phyloP scores from a whole-genome alignment of 169 alveolate genomes.

The Plasmodium vinckei region DNA sequence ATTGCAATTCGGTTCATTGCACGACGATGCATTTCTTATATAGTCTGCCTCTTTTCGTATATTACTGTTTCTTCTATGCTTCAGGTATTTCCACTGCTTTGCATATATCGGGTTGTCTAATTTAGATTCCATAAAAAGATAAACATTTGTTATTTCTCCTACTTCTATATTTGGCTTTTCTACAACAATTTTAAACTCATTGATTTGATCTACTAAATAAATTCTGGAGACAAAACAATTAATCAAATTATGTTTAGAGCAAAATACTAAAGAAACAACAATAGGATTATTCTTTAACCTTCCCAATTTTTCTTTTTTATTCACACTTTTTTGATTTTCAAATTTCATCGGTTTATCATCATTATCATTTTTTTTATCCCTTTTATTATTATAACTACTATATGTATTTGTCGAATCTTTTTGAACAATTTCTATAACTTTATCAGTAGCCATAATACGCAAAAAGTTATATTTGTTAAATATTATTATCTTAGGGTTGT shows the following conservation, averaged over 20 bases:
- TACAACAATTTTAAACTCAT: not conserved
- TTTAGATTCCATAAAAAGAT: not conserved
- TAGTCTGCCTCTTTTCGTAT: too few species aligned
- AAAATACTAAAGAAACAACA: not conserved
- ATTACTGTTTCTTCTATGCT: too few species aligned
- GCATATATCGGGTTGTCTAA: too few species aligned
- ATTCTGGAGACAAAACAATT: not conserved
- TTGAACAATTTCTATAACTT: not conserved
- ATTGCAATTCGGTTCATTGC: too few species aligned
- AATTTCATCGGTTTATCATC: not conserved
- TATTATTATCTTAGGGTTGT: not conserved
- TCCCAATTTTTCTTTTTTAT: too few species aligned
- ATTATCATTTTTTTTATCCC: not conserved
- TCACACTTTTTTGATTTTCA: too few species aligned
- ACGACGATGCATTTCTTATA: too few species aligned
- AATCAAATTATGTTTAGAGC: not conserved
- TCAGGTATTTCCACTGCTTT: too few species aligned
- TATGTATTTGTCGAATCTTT: not conserved
- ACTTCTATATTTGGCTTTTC: not conserved
- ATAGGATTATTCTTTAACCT: too few species aligned
- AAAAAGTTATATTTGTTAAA: constrained; percentile 17
- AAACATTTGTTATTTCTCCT: not conserved
- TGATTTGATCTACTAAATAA: not conserved
- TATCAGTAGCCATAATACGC: not conserved
- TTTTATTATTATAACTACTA: not conserved